Percentiles rank a stretch among this genome's conserved stretches.
Conservation (phyloP, 306 rosid species). For the Mimosa pudica region DNA sequence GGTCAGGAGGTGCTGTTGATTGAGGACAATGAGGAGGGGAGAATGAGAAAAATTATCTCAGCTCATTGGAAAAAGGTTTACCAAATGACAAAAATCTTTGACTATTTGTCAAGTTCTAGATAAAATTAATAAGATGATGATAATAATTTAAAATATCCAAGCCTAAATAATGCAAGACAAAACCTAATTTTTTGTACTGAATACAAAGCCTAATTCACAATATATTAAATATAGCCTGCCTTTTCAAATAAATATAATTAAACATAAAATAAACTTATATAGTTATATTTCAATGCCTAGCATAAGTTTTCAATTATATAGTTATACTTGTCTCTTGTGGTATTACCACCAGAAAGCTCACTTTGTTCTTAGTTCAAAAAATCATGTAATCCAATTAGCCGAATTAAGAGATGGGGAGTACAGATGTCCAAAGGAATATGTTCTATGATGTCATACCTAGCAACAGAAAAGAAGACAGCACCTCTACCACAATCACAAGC, state of each 20-base stretch:
- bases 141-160: no score
- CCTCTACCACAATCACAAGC: conserved; percentile 99
- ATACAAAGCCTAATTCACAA: background rate
- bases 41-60: background rate
- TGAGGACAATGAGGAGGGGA: background rate
- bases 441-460: conserved; percentile 55
- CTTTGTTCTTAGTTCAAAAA: background rate
- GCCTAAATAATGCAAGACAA: background rate
- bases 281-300: background rate
- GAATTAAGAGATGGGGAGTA: conserved; percentile 8
- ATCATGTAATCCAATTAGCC: conserved; percentile 7
- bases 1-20: conserved; percentile 5
- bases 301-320: background rate
- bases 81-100: background rate
- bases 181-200: no score
- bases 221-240: background rate
- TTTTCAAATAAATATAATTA: no score
- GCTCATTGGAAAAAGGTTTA: background rate
- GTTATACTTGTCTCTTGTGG: background rate
- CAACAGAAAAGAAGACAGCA: conserved; percentile 93
- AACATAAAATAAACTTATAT: background rate
- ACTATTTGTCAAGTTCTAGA: background rate
- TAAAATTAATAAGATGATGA: background rate
- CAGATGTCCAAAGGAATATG: background rate
- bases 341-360: conserved; percentile 5